Percentiles rank a stretch among this genome's conserved stretches.
phyloP scores from a whole-genome alignment of 495 filamentous ascomycete species.

The Lichenothelia convexa region DNA sequence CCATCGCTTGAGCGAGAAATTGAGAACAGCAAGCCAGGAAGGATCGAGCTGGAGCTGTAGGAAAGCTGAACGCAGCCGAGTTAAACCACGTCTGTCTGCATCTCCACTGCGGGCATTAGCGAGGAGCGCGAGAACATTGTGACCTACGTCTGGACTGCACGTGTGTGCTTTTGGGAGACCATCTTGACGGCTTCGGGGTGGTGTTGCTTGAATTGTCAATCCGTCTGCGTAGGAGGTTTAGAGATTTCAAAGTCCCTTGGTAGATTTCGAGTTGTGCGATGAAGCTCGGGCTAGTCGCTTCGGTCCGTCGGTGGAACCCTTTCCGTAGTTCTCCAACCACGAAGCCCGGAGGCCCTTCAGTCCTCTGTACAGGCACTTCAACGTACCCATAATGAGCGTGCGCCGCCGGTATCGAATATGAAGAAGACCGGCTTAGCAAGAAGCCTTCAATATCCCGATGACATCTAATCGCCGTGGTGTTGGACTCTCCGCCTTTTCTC shows the following conservation, averaged over 20 bases:
- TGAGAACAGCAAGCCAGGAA: constrained; percentile 39
- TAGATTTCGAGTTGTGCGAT: too few species aligned
- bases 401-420: too few species aligned
- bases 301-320: too few species aligned
- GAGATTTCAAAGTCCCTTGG: neutral
- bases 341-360: too few species aligned
- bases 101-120: constrained; percentile 4
- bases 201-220: neutral
- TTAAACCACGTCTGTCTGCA: constrained; percentile 43
- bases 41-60: constrained; percentile 55
- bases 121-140: neutral
- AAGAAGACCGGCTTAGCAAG: too few species aligned
- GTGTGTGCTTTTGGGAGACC: constrained; percentile 5
- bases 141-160: constrained; percentile 13
- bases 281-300: too few species aligned
- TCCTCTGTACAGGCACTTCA: too few species aligned
- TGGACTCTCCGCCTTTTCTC: constrained; percentile 80
- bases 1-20: constrained; percentile 1
- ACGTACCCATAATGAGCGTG: too few species aligned
- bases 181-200: constrained; percentile 3
- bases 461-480: constrained; percentile 36
- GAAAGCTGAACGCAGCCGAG: constrained; percentile 53
- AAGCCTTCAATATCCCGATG: constrained; percentile 7
- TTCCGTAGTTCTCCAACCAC: too few species aligned
- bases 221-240: too few species aligned